Percentiles rank a stretch among this genome's conserved stretches.
Conservation (phyloP, 495 filamentous ascomycete genomes). For the Ramalina intermedia region DNA sequence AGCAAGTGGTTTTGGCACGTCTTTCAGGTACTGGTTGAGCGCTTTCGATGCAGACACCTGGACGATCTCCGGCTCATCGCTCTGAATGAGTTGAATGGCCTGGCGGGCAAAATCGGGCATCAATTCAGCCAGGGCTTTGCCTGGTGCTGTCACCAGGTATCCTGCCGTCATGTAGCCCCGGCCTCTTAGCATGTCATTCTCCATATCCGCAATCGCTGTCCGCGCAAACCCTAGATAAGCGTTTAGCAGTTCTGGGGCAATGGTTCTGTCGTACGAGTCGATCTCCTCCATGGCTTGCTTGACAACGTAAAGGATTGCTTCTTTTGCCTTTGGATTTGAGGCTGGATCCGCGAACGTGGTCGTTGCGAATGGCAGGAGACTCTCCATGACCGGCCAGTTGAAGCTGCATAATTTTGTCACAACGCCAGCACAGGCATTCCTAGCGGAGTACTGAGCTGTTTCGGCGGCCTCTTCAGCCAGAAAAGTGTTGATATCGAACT, state of each 20-base stretch:
- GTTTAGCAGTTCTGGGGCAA: slow-evolving; percentile 49
- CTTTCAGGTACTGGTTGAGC: slow-evolving; percentile 64
- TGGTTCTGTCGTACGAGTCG: slow-evolving; percentile 50
- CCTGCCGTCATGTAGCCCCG: slow-evolving; percentile 78
- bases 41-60: slow-evolving; percentile 84
- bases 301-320: slow-evolving; percentile 70
- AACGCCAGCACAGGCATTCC: slow-evolving; percentile 81
- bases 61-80: slow-evolving; percentile 70
- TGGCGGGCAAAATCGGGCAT: slow-evolving; percentile 53
- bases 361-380: slow-evolving; percentile 57
- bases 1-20: slow-evolving; percentile 36
- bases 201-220: slow-evolving; percentile 52
- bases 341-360: slow-evolving; percentile 41
- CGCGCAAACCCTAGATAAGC: slow-evolving; percentile 66
- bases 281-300: slow-evolving; percentile 71
- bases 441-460: slow-evolving; percentile 89
- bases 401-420: slow-evolving; percentile 64
- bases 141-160: slow-evolving; percentile 45
- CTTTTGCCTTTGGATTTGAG: slow-evolving; percentile 37
- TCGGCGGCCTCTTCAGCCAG: slow-evolving; percentile 88
- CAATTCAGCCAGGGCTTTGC: slow-evolving; percentile 36
- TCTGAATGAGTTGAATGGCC: slow-evolving; percentile 57
- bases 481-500: slow-evolving; percentile 89
- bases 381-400: slow-evolving; percentile 72
- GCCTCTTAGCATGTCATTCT: slow-evolving; percentile 56